Percentiles rank a stretch among this genome's conserved stretches.
Evolutionary conservation across 208 protist species (phyloP).

Genomic region (Trypanosoma conorhini): DNA sequence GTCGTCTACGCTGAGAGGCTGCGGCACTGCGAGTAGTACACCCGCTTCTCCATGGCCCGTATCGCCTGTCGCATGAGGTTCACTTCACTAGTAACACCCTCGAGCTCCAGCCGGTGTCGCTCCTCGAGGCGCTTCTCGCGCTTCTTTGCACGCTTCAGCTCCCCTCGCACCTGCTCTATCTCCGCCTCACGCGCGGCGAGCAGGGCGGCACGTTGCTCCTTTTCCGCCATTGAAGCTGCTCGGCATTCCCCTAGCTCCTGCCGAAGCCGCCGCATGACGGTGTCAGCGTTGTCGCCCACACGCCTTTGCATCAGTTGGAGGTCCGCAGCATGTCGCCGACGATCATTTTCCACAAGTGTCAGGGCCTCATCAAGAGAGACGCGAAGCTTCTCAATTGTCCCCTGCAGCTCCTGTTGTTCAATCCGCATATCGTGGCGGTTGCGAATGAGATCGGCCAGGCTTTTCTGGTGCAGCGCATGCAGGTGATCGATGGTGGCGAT

Average conservation of each 20-base stretch:
- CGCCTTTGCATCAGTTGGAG: constrained; percentile 7
- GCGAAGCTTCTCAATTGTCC: constrained; percentile 48
- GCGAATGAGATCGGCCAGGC: constrained; percentile 53
- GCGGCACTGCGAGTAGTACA: constrained; percentile 54
- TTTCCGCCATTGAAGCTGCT: constrained; percentile 1
- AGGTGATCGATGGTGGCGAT: constrained; percentile 45
- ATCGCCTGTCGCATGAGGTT: constrained; percentile 76
- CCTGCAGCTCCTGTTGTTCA: constrained; percentile 39
- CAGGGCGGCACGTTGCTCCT: constrained; percentile 16
- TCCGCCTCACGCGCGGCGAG: constrained; percentile 26
- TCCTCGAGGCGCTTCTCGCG: constrained; percentile 40
- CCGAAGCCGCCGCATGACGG: constrained; percentile 22
- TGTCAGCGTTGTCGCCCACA: constrained; percentile 1
- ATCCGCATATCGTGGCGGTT: constrained; percentile 53
- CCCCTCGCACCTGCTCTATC: constrained; percentile 19
- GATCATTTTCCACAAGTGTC: constrained; percentile 21
- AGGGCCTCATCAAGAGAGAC: constrained; percentile 19
- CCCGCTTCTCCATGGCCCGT: constrained; percentile 70
- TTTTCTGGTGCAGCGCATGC: constrained; percentile 51
- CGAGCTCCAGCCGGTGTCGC: constrained; percentile 59
- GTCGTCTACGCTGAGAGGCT: constrained; percentile 3
- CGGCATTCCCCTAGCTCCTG: constrained; percentile 33
- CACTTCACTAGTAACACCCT: constrained; percentile 74
- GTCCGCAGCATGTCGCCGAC: constrained; percentile 27
- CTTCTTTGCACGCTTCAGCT: constrained; percentile 27